Conservation (phyloP, 2,329 filamentous ascomycete species). For the Aspergillus candidus region DNA sequence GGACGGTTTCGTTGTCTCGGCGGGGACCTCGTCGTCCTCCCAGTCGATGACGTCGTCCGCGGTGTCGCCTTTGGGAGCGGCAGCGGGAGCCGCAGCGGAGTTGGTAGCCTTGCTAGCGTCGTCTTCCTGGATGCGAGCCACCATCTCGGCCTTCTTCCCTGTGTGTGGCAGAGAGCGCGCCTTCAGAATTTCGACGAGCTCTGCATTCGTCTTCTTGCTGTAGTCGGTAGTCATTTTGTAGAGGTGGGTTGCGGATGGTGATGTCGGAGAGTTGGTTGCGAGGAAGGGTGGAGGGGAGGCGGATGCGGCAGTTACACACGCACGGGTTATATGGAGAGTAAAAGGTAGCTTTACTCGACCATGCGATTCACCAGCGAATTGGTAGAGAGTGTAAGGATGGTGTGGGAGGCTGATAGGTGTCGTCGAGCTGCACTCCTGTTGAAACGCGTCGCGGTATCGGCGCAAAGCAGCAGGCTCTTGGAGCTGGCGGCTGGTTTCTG, state of each 20-base stretch:
- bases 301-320: too few species aligned
- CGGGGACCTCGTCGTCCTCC: constrained; percentile 36
- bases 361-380: too few species aligned
- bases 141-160: constrained; percentile 46
- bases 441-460: background rate
- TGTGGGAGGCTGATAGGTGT: background rate
- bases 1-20: constrained; percentile 22
- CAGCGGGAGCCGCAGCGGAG: constrained; percentile 4
- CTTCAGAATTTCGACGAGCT: constrained; percentile 46
- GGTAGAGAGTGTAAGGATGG: too few species aligned
- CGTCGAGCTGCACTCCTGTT: background rate
- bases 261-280: background rate
- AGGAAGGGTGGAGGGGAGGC: background rate
- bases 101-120: constrained; percentile 27
- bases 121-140: constrained; percentile 42
- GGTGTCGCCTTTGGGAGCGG: constrained; percentile 14
- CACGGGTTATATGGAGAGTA: too few species aligned
- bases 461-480: background rate
- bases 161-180: constrained; percentile 42
- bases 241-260: constrained; percentile 1
- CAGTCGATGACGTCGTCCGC: constrained; percentile 43
- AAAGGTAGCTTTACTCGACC: too few species aligned
- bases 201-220: constrained; percentile 46
- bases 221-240: constrained; percentile 40
- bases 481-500: too few species aligned